phyloP scores from a whole-genome alignment of 768 basidiomycete genomes.

The Lactifluus rugatus region DNA sequence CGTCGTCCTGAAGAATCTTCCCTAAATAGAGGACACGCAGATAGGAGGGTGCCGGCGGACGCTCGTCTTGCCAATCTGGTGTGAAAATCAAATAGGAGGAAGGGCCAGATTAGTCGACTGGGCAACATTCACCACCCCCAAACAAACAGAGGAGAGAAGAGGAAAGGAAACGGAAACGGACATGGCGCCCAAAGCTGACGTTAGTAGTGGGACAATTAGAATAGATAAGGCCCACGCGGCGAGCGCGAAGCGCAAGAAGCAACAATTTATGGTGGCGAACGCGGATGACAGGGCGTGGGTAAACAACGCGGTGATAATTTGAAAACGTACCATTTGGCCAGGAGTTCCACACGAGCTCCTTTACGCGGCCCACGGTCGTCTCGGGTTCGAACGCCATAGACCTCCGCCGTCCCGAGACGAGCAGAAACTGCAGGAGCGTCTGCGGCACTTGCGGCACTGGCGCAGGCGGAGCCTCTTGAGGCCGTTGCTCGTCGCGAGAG shows the following conservation, averaged over 20 bases:
- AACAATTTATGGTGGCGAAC: not conserved
- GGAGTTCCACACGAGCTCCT: slow-evolving; percentile 76
- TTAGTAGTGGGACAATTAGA: too few species aligned
- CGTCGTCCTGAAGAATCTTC: slow-evolving; percentile 77
- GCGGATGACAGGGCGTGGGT: not conserved
- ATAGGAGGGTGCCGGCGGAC: slow-evolving; percentile 68
- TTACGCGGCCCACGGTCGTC: slow-evolving; percentile 65
- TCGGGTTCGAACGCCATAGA: slow-evolving; percentile 70
- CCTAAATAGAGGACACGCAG: slow-evolving; percentile 69
- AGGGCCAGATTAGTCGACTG: slow-evolving; percentile 8
- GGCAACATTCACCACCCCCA: not conserved
- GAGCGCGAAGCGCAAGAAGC: too few species aligned
- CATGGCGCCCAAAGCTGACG: too few species aligned
- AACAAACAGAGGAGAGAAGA: not conserved
- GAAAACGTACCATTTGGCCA: slow-evolving; percentile 58
- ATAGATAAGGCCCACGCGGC: too few species aligned
- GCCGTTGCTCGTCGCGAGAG: not conserved
- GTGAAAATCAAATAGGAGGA: slow-evolving; percentile 1
- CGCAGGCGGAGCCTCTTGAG: not conserved
- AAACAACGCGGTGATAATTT: not conserved
- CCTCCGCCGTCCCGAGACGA: slow-evolving; percentile 57
- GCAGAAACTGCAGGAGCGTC: slow-evolving; percentile 58
- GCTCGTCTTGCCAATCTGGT: slow-evolving; percentile 69
- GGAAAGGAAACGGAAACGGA: too few species aligned
- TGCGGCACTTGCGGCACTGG: slow-evolving; percentile 51